These are phyloP conservation scores for Ophiocordyceps camponoti-leonardi DNA, from an alignment of 2,329 filamentous ascomycete genomes.

Conservation along the genomic window DNA sequence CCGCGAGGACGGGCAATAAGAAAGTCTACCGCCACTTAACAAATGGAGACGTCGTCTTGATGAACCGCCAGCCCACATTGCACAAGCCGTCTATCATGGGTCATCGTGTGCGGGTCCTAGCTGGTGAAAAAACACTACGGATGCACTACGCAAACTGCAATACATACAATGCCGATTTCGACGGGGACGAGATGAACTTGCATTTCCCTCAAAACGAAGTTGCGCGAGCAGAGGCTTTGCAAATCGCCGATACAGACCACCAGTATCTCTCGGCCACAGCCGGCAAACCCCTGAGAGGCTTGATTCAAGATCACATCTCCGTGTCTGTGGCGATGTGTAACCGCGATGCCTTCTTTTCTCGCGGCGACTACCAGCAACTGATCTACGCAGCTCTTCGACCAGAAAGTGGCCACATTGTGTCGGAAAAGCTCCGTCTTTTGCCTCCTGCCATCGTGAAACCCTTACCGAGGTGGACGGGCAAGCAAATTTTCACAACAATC, in stretches of 20 bases:
- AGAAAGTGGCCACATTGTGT: constrained; percentile 74
- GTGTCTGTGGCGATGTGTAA: constrained; percentile 84
- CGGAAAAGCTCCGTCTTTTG: constrained; percentile 66
- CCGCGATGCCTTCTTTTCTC: constrained; percentile 78
- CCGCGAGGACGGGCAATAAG: constrained; percentile 69
- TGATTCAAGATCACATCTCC: constrained; percentile 97
- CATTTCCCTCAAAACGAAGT: constrained; percentile 97
- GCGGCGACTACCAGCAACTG: constrained; percentile 82
- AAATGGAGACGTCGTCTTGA: constrained; percentile 91
- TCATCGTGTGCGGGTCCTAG: constrained; percentile 78
- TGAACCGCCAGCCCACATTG: constrained; percentile 96
- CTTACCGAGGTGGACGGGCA: constrained; percentile 75
- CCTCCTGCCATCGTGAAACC: constrained; percentile 73
- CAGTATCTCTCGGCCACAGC: constrained; percentile 91
- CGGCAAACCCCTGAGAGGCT: constrained; percentile 80
- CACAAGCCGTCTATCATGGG: constrained; percentile 99
- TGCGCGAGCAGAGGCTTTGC: constrained; percentile 78
- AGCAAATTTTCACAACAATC: constrained; percentile 86
- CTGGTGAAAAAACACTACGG: constrained; percentile 90
- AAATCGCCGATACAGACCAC: constrained; percentile 90
- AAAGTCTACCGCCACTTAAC: constrained; percentile 93
- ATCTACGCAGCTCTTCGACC: constrained; percentile 80
- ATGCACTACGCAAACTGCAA: constrained; percentile 99
- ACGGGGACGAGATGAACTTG: constrained; percentile 99
- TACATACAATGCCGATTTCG: constrained; percentile 98